Evolutionary conservation across 2,329 filamentous ascomycete genomes (phyloP).

Genomic region (Trichoderma sp.): DNA sequence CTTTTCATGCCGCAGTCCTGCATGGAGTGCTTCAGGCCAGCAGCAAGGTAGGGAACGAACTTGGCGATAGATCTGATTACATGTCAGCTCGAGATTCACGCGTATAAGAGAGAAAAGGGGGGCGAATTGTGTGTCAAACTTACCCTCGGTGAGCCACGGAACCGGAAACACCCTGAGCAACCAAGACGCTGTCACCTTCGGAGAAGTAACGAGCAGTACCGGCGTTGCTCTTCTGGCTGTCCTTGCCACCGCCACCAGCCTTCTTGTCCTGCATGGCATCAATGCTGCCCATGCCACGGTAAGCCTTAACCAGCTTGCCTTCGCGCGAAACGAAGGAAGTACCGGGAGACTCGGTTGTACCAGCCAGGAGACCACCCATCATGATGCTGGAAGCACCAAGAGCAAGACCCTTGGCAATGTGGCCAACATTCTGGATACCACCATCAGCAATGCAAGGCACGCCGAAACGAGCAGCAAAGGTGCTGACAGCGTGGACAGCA

Average conservation of each 20-base stretch:
- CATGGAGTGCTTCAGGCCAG: conserved; percentile 94
- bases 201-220: conserved; percentile 98
- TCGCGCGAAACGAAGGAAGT: conserved; percentile 95
- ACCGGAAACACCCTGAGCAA: conserved; percentile 94
- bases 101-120: not conserved
- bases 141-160: conserved; percentile 72
- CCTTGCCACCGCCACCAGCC: conserved; percentile 70
- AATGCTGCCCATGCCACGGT: conserved; percentile 98
- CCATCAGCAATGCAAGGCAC: conserved; percentile 98
- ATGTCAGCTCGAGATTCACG: conserved; percentile 31
- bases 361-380: conserved; percentile 98
- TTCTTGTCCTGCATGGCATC: conserved; percentile 99
- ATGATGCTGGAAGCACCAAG: conserved; percentile 94
- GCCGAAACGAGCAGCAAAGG: conserved; percentile 88
- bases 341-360: conserved; percentile 95
- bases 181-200: conserved; percentile 89
- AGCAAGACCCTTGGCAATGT: conserved; percentile 97
- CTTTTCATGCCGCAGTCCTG: conserved; percentile 91
- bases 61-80: conserved; percentile 73
- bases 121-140: conserved; percentile 26
- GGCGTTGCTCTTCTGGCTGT: conserved; percentile 80
- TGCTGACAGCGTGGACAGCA: conserved; percentile 83
- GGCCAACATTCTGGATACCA: conserved; percentile 96
- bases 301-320: conserved; percentile 97
- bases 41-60: conserved; percentile 93